Percentiles rank a stretch among this genome's conserved stretches.
These are phyloP conservation scores for Ascocoryne sarcoides DNA, from an alignment of 2,329 filamentous ascomycete species.

Conservation along the genomic window DNA sequence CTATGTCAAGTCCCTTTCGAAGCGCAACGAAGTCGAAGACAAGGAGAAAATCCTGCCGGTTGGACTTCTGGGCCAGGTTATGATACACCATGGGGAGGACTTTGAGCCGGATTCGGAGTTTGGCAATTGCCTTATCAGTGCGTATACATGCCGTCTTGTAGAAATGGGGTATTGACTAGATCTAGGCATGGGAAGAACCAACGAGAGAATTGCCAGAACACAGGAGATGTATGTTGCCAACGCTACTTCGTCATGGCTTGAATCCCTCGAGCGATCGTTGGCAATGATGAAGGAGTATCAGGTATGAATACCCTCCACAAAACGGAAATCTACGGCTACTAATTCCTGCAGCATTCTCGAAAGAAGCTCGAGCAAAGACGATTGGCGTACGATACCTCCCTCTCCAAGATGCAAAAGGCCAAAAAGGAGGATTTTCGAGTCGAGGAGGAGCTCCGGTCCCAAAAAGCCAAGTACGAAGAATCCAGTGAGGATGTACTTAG, in stretches of 20 bases:
- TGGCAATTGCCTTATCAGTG: slow-evolving; percentile 72
- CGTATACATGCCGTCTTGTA: slow-evolving; percentile 2
- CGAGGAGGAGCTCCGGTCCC: slow-evolving; percentile 83
- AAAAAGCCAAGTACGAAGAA: slow-evolving; percentile 96
- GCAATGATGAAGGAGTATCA: slow-evolving; percentile 98
- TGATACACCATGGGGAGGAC: slow-evolving; percentile 85
- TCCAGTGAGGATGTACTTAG: slow-evolving; percentile 84
- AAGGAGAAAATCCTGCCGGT: slow-evolving; percentile 79
- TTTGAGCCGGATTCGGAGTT: slow-evolving; percentile 88
- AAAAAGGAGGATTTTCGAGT: slow-evolving; percentile 90
- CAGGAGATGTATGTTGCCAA: slow-evolving; percentile 76
- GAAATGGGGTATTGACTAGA: background rate
- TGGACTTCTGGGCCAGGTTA: slow-evolving; percentile 70
- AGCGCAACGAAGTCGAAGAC: slow-evolving; percentile 75
- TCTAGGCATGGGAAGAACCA: slow-evolving; percentile 70
- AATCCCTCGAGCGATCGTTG: slow-evolving; percentile 80
- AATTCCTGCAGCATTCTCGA: slow-evolving; percentile 46
- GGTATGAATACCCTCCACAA: slow-evolving; percentile 42
- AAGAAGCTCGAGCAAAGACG: slow-evolving; percentile 91
- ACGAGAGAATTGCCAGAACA: slow-evolving; percentile 76
- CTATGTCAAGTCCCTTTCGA: slow-evolving; percentile 83
- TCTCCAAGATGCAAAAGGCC: slow-evolving; percentile 83
- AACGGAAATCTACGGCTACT: slow-evolving; percentile 11
- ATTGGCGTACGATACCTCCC: slow-evolving; percentile 82
- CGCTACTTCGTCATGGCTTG: slow-evolving; percentile 76